Conservation (phyloP, 2,329 filamentous ascomycete genomes). For the Acrocalymma vagum region DNA sequence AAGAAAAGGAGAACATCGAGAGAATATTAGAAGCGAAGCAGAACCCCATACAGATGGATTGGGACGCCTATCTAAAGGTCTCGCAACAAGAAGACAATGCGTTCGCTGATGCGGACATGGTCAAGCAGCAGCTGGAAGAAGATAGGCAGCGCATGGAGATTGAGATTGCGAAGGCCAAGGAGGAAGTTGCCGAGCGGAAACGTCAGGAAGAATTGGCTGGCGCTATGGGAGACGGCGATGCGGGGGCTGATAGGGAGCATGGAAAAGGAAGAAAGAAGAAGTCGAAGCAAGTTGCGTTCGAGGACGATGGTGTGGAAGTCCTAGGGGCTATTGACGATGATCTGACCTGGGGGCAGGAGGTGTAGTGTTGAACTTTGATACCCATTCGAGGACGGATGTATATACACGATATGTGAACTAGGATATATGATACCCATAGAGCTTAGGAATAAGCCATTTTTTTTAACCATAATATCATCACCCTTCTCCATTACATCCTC, state of each 20-base stretch:
- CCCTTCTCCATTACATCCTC: background rate
- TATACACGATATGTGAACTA: no score
- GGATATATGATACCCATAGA: no score
- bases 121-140: conserved; percentile 39
- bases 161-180: conserved; percentile 46
- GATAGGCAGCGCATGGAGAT: conserved; percentile 36
- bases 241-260: conserved; percentile 29
- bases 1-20: conserved; percentile 73
- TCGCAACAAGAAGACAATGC: conserved; percentile 41
- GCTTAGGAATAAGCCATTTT: no score
- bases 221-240: conserved; percentile 28
- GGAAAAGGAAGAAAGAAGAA: conserved; percentile 40
- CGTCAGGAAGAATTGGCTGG: conserved; percentile 42
- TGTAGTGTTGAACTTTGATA: no score
- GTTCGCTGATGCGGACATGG: conserved; percentile 47
- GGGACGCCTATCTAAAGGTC: conserved; percentile 48
- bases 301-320: conserved; percentile 40
- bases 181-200: conserved; percentile 46
- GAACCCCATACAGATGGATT: conserved; percentile 48
- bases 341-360: conserved; percentile 34
- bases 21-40: conserved; percentile 71
- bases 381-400: no score
- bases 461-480: background rate
- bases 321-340: conserved; percentile 37
- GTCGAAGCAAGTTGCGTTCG: conserved; percentile 35